phyloP scores from a whole-genome alignment of 805 yeast species.

The Nakazawaea molendinolei region DNA sequence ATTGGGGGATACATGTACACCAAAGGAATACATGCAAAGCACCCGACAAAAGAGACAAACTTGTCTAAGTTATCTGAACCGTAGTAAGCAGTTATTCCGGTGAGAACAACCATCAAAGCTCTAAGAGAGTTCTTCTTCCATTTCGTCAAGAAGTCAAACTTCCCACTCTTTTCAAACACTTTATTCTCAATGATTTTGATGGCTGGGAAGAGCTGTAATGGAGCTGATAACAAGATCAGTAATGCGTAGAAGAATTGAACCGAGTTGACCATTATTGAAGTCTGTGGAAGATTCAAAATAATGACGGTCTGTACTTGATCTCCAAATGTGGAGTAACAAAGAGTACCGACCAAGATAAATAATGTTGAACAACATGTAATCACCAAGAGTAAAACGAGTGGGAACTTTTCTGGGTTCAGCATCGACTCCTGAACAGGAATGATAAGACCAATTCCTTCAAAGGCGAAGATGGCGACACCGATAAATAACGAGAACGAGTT shows the following conservation, averaged over 20 bases:
- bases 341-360: constrained; percentile 55
- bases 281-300: constrained; percentile 65
- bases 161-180: constrained; percentile 53
- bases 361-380: constrained; percentile 55
- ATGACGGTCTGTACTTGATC: constrained; percentile 58
- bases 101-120: constrained; percentile 42
- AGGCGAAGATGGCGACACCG: constrained; percentile 84
- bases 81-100: constrained; percentile 52
- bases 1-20: constrained; percentile 84
- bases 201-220: constrained; percentile 77
- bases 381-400: constrained; percentile 55
- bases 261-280: constrained; percentile 49
- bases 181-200: constrained; percentile 64
- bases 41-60: constrained; percentile 76
- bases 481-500: constrained; percentile 64
- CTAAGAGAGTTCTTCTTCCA: constrained; percentile 65
- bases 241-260: constrained; percentile 68
- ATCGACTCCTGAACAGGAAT: constrained; percentile 80
- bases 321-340: constrained; percentile 72
- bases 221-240: constrained; percentile 73
- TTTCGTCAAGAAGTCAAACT: constrained; percentile 41
- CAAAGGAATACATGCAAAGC: constrained; percentile 80
- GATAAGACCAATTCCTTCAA: constrained; percentile 78
- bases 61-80: constrained; percentile 67
- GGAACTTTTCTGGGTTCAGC: constrained; percentile 69